Percentiles rank a stretch among this genome's conserved stretches.
Conservation (phyloP, 2,329 filamentous ascomycete genomes). For the Cladosporium cucumerinum region DNA sequence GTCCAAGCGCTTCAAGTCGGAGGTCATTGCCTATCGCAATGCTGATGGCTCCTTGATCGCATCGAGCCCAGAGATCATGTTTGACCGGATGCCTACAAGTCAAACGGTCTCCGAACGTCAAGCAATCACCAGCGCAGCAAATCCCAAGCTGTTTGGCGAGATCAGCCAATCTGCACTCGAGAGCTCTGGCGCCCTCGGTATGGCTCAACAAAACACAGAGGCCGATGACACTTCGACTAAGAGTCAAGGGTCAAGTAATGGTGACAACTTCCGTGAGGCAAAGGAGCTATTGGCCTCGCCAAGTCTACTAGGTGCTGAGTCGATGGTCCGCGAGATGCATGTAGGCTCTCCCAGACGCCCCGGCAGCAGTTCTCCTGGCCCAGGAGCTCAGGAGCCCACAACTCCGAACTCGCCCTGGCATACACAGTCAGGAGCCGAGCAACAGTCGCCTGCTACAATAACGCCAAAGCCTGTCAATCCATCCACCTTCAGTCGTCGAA, state of each 20-base stretch:
- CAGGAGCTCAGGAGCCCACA: conserved; percentile 37
- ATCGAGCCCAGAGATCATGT: conserved; percentile 38
- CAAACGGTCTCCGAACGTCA: conserved; percentile 28
- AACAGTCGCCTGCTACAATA: conserved; percentile 29
- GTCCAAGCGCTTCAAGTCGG: conserved; percentile 45
- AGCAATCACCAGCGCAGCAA: conserved; percentile 18
- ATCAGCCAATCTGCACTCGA: conserved; percentile 54
- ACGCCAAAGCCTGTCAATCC: conserved; percentile 28
- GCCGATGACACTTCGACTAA: background rate
- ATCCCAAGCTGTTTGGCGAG: conserved; percentile 57
- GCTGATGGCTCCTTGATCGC: conserved; percentile 30
- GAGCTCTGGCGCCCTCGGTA: conserved; percentile 43
- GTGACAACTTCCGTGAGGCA: conserved; percentile 5
- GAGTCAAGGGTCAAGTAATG: conserved; percentile 12
- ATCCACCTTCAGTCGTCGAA: conserved; percentile 40
- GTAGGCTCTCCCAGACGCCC: conserved; percentile 39
- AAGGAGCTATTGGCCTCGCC: conserved; percentile 23
- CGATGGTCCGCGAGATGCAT: conserved; percentile 47
- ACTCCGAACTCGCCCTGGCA: conserved; percentile 33
- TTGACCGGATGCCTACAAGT: conserved; percentile 34
- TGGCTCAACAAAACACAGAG: conserved; percentile 22
- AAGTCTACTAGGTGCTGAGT: conserved; percentile 48
- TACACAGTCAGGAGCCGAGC: conserved; percentile 8
- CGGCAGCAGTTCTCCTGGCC: conserved; percentile 34
- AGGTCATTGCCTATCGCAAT: conserved; percentile 37